phyloP scores from a whole-genome alignment of 1,284 basidiomycete species.

The Thecaphora thlaspeos region DNA sequence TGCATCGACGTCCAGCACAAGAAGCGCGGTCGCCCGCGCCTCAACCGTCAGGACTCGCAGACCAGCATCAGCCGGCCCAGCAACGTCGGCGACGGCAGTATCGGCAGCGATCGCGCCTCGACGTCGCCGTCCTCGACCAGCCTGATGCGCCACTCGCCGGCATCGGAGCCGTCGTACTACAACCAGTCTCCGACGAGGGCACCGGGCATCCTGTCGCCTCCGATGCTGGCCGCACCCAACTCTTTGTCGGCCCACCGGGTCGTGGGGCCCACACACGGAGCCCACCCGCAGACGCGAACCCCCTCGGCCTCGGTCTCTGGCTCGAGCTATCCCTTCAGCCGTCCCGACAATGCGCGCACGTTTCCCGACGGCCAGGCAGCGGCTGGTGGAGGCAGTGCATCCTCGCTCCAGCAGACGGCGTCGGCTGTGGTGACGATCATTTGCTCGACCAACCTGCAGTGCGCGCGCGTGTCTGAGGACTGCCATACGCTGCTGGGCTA shows the following conservation, averaged over 20 bases:
- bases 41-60: constrained; percentile 33
- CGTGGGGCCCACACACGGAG: constrained; percentile 17
- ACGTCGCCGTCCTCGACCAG: constrained; percentile 23
- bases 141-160: constrained; percentile 20
- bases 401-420: constrained; percentile 13
- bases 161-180: constrained; percentile 24
- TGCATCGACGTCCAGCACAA: constrained; percentile 52
- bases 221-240: constrained; percentile 1
- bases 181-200: constrained; percentile 18
- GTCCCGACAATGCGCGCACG: constrained; percentile 21
- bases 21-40: constrained; percentile 42
- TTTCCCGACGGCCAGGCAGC: constrained; percentile 5
- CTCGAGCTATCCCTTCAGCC: constrained; percentile 33
- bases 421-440: constrained; percentile 38
- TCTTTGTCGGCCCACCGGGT: constrained; percentile 20
- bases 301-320: constrained; percentile 35
- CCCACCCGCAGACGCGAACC: constrained; percentile 16
- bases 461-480: constrained; percentile 38
- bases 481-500: constrained; percentile 33
- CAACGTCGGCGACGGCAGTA: background rate
- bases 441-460: constrained; percentile 41
- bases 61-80: constrained; percentile 3
- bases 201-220: constrained; percentile 20
- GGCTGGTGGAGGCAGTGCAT: constrained; percentile 12
- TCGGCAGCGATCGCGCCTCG: constrained; percentile 3